A percentile compares a stretch with the other conserved stretches of the same genome.
phyloP scores from a whole-genome alignment of 495 filamentous ascomycete species.

The Xylaria acuta region DNA sequence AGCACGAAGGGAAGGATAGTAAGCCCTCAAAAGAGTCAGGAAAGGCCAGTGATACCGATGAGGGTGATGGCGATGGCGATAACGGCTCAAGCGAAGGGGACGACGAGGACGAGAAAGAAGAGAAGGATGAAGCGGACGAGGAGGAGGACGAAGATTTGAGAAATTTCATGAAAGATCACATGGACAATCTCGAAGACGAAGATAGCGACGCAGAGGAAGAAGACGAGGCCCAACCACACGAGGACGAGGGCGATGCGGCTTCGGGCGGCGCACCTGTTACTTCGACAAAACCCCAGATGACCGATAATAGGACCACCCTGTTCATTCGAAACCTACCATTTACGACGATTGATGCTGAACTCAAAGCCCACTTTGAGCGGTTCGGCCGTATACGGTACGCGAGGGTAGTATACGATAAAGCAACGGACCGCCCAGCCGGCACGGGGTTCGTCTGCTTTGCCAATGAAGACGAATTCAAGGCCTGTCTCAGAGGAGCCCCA shows the following conservation, averaged over 20 bases:
- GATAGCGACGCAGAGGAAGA: conserved; percentile 55
- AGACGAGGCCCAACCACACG: conserved; percentile 46
- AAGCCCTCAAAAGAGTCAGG: conserved; percentile 41
- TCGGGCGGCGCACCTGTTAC: conserved; percentile 46
- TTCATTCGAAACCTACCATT: conserved; percentile 97
- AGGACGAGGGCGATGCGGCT: conserved; percentile 46
- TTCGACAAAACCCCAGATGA: conserved; percentile 42
- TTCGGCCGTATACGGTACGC: conserved; percentile 90
- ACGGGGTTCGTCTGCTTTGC: conserved; percentile 96
- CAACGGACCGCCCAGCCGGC: conserved; percentile 83
- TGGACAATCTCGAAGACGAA: conserved; percentile 58
- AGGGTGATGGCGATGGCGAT: conserved; percentile 36
- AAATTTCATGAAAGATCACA: conserved; percentile 52
- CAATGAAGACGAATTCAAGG: conserved; percentile 70
- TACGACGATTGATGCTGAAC: conserved; percentile 74
- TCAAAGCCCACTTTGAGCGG: conserved; percentile 80
- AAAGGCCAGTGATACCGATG: conserved; percentile 42
- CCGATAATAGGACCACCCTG: conserved; percentile 72
- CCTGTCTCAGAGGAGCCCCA: conserved; percentile 78
- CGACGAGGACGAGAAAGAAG: conserved; percentile 30
- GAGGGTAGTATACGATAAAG: conserved; percentile 82
- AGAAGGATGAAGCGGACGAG: conserved; percentile 44
- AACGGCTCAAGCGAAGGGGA: conserved; percentile 32
- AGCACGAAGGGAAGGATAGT: conserved; percentile 43
- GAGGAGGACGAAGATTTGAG: conserved; percentile 49